Percentiles rank a stretch among this genome's conserved stretches.
These are phyloP conservation scores for Cladosporium oxysporum DNA, from an alignment of 2,329 filamentous ascomycete genomes.

Conservation along the genomic window DNA sequence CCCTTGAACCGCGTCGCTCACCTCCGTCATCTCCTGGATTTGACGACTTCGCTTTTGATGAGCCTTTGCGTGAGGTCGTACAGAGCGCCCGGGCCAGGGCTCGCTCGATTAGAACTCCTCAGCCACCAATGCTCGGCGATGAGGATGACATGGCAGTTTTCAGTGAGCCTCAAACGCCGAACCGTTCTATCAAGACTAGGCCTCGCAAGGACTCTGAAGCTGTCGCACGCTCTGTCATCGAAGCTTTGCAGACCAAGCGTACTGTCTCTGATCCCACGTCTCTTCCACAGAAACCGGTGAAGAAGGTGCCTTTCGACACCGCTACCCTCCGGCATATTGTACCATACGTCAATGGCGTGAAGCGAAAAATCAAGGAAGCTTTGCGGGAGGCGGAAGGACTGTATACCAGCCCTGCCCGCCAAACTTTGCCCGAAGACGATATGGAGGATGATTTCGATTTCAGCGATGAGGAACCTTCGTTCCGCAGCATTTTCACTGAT, in stretches of 20 bases:
- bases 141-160: not conserved
- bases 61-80: slow-evolving; percentile 38
- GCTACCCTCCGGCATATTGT: slow-evolving; percentile 65
- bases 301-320: slow-evolving; percentile 67
- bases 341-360: slow-evolving; percentile 51
- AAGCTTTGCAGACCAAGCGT: slow-evolving; percentile 53
- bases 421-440: slow-evolving; percentile 26
- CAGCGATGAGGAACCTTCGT: slow-evolving; percentile 36
- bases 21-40: slow-evolving; percentile 59
- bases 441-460: slow-evolving; percentile 14
- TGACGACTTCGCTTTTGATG: slow-evolving; percentile 61
- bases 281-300: slow-evolving; percentile 36
- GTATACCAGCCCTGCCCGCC: slow-evolving; percentile 45
- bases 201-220: slow-evolving; percentile 59
- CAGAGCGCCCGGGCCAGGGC: slow-evolving; percentile 16
- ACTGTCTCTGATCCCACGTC: slow-evolving; percentile 31
- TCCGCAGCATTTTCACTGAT: slow-evolving; percentile 38
- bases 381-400: slow-evolving; percentile 51
- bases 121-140: not conserved
- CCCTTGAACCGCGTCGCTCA: slow-evolving; percentile 52
- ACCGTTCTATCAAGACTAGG: slow-evolving; percentile 38
- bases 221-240: slow-evolving; percentile 63
- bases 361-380: slow-evolving; percentile 50
- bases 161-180: slow-evolving; percentile 15
- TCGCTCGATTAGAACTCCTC: slow-evolving; percentile 14